These are phyloP conservation scores for Yamadazyma takamatsuzukensis DNA, from an alignment of 805 yeast genomes.

Conservation along the genomic window DNA sequence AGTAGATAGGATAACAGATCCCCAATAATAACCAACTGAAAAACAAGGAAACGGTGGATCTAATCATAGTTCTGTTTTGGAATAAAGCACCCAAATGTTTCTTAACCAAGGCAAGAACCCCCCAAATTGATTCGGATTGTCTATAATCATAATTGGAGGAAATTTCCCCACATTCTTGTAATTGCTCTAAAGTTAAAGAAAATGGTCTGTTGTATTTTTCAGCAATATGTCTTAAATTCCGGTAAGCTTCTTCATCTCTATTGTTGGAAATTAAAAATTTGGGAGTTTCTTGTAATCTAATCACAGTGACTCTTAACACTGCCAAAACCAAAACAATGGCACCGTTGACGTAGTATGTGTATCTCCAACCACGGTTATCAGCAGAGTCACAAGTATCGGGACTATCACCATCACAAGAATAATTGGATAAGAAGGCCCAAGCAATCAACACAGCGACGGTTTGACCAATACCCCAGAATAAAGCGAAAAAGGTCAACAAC, in stretches of 20 bases:
- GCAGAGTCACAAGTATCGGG: slow-evolving; percentile 38
- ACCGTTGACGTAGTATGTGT: slow-evolving; percentile 45
- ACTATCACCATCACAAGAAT: slow-evolving; percentile 38
- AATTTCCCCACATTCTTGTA: slow-evolving; percentile 42
- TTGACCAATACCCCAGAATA: slow-evolving; percentile 65
- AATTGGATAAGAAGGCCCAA: slow-evolving; percentile 53
- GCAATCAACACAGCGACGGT: slow-evolving; percentile 51
- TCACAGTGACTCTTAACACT: slow-evolving; percentile 25
- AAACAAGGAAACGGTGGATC: slow-evolving; percentile 37
- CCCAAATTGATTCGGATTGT: slow-evolving; percentile 17
- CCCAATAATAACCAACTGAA: slow-evolving; percentile 56
- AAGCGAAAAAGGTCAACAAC: slow-evolving; percentile 46
- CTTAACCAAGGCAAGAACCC: slow-evolving; percentile 18
- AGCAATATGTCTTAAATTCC: slow-evolving; percentile 41
- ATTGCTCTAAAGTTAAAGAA: slow-evolving; percentile 44
- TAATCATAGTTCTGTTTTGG: slow-evolving; percentile 35
- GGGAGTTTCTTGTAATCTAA: slow-evolving; percentile 51
- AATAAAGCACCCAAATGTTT: slow-evolving; percentile 44
- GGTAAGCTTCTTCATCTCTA: slow-evolving; percentile 48
- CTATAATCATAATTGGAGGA: slow-evolving; percentile 17
- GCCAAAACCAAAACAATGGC: slow-evolving; percentile 46
- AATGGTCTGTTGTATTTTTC: slow-evolving; percentile 42
- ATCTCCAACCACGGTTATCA: slow-evolving; percentile 62
- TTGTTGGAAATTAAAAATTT: slow-evolving; percentile 52
- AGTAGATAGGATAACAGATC: slow-evolving; percentile 50